These are phyloP conservation scores for Lentithecium fluviatile DNA, from an alignment of 495 filamentous ascomycete genomes.

Conservation along the genomic window DNA sequence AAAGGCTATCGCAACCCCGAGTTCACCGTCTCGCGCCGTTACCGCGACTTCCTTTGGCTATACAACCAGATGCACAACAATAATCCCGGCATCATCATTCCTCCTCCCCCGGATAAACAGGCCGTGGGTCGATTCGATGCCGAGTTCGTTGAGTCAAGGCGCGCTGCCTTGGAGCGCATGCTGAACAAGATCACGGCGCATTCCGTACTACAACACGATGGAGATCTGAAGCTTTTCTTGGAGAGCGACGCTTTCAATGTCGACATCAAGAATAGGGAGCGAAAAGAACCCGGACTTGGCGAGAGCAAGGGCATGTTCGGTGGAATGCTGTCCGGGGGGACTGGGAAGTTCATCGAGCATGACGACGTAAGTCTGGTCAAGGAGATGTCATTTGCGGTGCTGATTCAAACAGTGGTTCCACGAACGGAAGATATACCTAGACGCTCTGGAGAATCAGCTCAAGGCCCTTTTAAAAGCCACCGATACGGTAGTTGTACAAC, in stretches of 20 bases:
- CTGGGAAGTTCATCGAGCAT: slow-evolving; percentile 91
- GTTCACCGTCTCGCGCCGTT: slow-evolving; percentile 87
- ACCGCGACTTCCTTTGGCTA: slow-evolving; percentile 96
- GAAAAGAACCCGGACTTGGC: slow-evolving; percentile 76
- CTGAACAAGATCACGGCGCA: slow-evolving; percentile 91
- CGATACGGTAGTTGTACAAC: slow-evolving; percentile 84
- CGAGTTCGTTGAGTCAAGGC: slow-evolving; percentile 90
- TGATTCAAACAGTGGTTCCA: slow-evolving; percentile 76
- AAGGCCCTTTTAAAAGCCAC: slow-evolving; percentile 92
- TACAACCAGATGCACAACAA: slow-evolving; percentile 91
- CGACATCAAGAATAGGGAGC: slow-evolving; percentile 97
- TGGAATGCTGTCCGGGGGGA: slow-evolving; percentile 66
- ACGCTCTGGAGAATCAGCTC: slow-evolving; percentile 91
- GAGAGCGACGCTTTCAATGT: slow-evolving; percentile 94
- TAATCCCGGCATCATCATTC: slow-evolving; percentile 92
- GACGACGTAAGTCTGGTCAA: slow-evolving; percentile 75
- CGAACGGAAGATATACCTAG: slow-evolving; percentile 88
- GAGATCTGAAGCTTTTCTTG: slow-evolving; percentile 90
- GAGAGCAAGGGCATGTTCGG: slow-evolving; percentile 94
- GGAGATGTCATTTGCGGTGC: not conserved
- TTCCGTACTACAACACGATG: slow-evolving; percentile 88
- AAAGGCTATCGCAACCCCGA: slow-evolving; percentile 90
- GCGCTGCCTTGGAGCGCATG: slow-evolving; percentile 92
- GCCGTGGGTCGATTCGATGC: slow-evolving; percentile 93
- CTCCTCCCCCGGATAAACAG: slow-evolving; percentile 96